Percentiles rank a stretch among this genome's conserved stretches.
These are phyloP conservation scores for Alternaria atra DNA, from an alignment of 2,329 filamentous ascomycete genomes.

Conservation along the genomic window DNA sequence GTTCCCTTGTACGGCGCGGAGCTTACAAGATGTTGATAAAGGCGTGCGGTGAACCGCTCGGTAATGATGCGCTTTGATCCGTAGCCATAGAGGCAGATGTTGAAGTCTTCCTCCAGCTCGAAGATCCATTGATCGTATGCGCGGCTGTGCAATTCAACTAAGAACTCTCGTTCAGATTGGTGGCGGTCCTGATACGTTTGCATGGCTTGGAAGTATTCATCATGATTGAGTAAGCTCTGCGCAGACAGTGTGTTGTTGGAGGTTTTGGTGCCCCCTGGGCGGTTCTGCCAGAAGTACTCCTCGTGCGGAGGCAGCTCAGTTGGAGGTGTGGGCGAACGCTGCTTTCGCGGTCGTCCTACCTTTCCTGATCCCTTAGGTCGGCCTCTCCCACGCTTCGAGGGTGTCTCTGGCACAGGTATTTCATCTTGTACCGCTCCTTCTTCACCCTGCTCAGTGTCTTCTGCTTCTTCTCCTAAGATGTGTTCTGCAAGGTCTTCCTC, in stretches of 20 bases:
- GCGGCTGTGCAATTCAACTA: constrained; percentile 78
- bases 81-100: constrained; percentile 85
- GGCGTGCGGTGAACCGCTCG: constrained; percentile 76
- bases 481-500: constrained; percentile 73
- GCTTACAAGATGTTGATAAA: constrained; percentile 60
- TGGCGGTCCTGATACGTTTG: constrained; percentile 74
- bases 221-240: constrained; percentile 81
- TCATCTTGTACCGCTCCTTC: constrained; percentile 38
- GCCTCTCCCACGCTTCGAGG: constrained; percentile 62
- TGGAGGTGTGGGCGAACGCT: constrained; percentile 80
- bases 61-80: constrained; percentile 85
- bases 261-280: constrained; percentile 80
- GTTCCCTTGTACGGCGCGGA: constrained; percentile 37
- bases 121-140: constrained; percentile 94
- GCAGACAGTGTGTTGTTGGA: constrained; percentile 84
- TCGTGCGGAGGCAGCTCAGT: constrained; percentile 86
- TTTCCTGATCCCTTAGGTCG: constrained; percentile 45
- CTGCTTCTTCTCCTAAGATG: constrained; percentile 69
- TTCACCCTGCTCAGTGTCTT: constrained; percentile 33
- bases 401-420: constrained; percentile 59
- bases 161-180: constrained; percentile 71
- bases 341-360: constrained; percentile 64
- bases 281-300: constrained; percentile 92
- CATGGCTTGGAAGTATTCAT: constrained; percentile 84
- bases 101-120: constrained; percentile 86